These are phyloP conservation scores for Lenzites betulinus DNA, from an alignment of 768 basidiomycete genomes.

Conservation along the genomic window DNA sequence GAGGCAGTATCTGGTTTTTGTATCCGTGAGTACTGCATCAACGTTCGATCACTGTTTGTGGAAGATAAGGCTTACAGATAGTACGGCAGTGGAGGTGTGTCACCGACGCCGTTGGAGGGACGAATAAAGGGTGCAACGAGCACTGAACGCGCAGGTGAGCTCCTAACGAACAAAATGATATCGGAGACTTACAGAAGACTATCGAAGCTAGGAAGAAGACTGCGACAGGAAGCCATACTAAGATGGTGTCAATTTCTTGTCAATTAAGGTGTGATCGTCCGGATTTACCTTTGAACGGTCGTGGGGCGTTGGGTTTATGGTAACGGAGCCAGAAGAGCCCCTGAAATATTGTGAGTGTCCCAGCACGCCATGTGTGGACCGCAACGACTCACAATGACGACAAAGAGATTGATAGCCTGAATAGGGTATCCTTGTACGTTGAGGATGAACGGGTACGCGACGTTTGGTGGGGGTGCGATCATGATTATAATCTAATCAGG, in stretches of 20 bases:
- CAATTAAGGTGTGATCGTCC: slow-evolving; percentile 57
- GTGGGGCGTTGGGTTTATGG: slow-evolving; percentile 47
- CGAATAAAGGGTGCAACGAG: slow-evolving; percentile 56
- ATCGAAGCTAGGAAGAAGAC: slow-evolving; percentile 37
- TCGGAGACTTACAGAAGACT: slow-evolving; percentile 45
- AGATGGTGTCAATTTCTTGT: slow-evolving; percentile 33
- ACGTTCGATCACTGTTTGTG: slow-evolving; percentile 6
- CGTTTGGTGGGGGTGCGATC: slow-evolving; percentile 37
- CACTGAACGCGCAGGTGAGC: slow-evolving; percentile 31
- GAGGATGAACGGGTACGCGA: slow-evolving; percentile 42
- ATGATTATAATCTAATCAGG: slow-evolving; percentile 42
- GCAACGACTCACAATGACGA: slow-evolving; percentile 21
- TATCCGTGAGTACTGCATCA: not conserved
- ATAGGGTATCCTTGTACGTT: slow-evolving; percentile 48
- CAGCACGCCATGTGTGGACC: not conserved
- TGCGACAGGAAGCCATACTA: slow-evolving; percentile 5
- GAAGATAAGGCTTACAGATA: slow-evolving; percentile 32
- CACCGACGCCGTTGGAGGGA: slow-evolving; percentile 55
- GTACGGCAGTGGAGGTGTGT: slow-evolving; percentile 50
- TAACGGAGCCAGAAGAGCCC: slow-evolving; percentile 59
- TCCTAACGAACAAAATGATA: not conserved
- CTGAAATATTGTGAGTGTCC: not conserved
- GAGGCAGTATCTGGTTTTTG: slow-evolving; percentile 6
- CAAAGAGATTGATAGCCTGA: slow-evolving; percentile 55
- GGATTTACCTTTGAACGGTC: slow-evolving; percentile 42